phyloP scores from a whole-genome alignment of 805 yeast genomes.

The Komagataella mondaviorum region DNA sequence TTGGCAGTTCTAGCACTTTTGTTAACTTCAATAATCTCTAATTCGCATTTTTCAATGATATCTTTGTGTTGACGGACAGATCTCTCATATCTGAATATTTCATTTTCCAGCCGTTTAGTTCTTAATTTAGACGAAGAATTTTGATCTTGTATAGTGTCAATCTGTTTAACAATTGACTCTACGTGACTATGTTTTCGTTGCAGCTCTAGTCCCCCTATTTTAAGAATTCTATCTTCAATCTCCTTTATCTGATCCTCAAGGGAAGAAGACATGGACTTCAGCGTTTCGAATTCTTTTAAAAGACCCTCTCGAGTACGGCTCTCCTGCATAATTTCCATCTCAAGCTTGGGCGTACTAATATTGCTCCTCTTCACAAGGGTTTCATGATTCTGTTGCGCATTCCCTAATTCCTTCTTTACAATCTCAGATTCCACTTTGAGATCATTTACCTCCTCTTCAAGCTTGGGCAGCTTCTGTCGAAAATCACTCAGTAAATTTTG shows the following conservation, averaged over 20 bases:
- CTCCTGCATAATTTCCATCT: background rate
- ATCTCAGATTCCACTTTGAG: constrained; percentile 22
- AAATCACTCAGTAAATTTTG: constrained; percentile 40
- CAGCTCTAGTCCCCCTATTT: constrained; percentile 81
- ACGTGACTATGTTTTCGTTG: constrained; percentile 74
- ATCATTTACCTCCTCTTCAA: constrained; percentile 48
- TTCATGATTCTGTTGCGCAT: background rate
- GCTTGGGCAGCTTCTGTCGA: constrained; percentile 55
- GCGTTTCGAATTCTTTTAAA: constrained; percentile 18
- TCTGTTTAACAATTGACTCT: constrained; percentile 54
- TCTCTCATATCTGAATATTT: constrained; percentile 39
- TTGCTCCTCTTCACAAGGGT: background rate
- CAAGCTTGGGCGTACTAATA: background rate
- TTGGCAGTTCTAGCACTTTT: background rate
- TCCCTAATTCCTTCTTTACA: background rate
- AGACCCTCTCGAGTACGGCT: background rate
- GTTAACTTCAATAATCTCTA: constrained; percentile 21
- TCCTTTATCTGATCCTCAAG: constrained; percentile 41
- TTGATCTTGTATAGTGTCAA: constrained; percentile 45
- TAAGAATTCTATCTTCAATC: constrained; percentile 70
- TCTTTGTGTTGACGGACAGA: constrained; percentile 34
- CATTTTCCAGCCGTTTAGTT: constrained; percentile 49
- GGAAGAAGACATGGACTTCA: constrained; percentile 42
- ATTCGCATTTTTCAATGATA: constrained; percentile 15
- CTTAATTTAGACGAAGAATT: constrained; percentile 43